phyloP scores from a whole-genome alignment of 2,329 filamentous ascomycete species.

The Hypoxylon sp. region DNA sequence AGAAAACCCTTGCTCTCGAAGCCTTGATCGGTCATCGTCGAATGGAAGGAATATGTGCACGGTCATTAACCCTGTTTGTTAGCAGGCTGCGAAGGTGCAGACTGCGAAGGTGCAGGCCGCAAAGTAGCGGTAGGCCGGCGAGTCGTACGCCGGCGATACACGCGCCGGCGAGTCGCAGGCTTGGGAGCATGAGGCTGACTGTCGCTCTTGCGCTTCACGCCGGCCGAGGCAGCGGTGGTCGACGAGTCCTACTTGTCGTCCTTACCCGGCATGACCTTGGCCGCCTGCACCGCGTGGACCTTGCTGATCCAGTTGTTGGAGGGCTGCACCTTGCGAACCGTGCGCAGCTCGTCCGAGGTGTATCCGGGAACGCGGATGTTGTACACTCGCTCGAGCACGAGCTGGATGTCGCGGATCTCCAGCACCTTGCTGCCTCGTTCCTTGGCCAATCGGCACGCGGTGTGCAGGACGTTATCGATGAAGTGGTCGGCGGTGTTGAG shows the following conservation, averaged over 20 bases:
- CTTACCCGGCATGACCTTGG: constrained; percentile 78
- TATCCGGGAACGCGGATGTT: constrained; percentile 95
- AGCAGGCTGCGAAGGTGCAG: too few species aligned
- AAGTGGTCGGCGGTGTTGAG: constrained; percentile 93
- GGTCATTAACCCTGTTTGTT: too few species aligned
- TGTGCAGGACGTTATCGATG: constrained; percentile 86
- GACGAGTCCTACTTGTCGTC: constrained; percentile 54
- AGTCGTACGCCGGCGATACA: too few species aligned
- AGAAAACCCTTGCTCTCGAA: not conserved
- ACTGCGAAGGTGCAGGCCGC: too few species aligned
- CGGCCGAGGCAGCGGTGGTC: not conserved
- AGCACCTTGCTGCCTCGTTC: constrained; percentile 89
- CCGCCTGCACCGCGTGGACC: constrained; percentile 95
- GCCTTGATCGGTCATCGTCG: constrained; percentile 14
- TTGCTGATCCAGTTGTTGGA: constrained; percentile 91
- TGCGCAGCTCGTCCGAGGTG: constrained; percentile 91
- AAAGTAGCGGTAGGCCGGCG: too few species aligned
- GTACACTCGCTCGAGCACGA: constrained; percentile 83
- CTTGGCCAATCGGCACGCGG: constrained; percentile 90
- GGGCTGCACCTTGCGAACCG: constrained; percentile 91
- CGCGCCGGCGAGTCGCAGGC: too few species aligned
- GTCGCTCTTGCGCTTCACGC: constrained; percentile 4
- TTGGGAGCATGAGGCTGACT: too few species aligned
- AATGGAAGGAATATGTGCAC: not conserved
- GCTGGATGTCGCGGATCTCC: constrained; percentile 86